phyloP scores from a whole-genome alignment of 208 protist species.

The Leishmania aethiopica region DNA sequence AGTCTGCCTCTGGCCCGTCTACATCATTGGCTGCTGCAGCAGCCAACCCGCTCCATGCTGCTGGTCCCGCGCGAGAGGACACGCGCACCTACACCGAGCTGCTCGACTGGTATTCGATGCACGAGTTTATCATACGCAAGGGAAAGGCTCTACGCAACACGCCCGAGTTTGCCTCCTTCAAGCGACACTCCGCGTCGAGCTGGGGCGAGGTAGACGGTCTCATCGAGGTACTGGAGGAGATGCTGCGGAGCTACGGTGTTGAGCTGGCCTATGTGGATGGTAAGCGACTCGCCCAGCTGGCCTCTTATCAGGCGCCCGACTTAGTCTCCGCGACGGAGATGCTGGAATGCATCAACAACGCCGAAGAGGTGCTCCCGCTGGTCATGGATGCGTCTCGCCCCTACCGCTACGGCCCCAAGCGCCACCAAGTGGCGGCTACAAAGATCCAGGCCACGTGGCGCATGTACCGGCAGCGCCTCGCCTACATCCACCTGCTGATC shows the following conservation, averaged over 20 bases:
- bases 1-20: background rate
- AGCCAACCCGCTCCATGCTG: background rate
- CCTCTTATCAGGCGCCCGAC: slow-evolving; percentile 63
- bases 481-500: slow-evolving; percentile 79
- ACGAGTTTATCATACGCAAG: slow-evolving; percentile 94
- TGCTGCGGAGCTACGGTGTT: slow-evolving; percentile 79
- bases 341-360: slow-evolving; percentile 82
- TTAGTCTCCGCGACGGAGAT: slow-evolving; percentile 56
- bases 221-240: slow-evolving; percentile 75
- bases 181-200: slow-evolving; percentile 71
- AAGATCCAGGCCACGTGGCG: slow-evolving; percentile 91
- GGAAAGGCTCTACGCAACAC: slow-evolving; percentile 86
- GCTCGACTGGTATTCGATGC: slow-evolving; percentile 94
- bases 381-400: slow-evolving; percentile 48
- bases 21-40: background rate
- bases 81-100: slow-evolving; percentile 91
- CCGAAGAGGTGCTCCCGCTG: slow-evolving; percentile 78
- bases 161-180: slow-evolving; percentile 92
- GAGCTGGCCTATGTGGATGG: slow-evolving; percentile 92
- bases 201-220: slow-evolving; percentile 89
- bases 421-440: slow-evolving; percentile 74
- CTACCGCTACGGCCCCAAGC: slow-evolving; percentile 61
- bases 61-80: slow-evolving; percentile 48
- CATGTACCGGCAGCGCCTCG: slow-evolving; percentile 85
- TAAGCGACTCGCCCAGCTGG: slow-evolving; percentile 81